These are phyloP conservation scores for Moesziomyces globuligerus DNA, from an alignment of 1,284 basidiomycete species.

Conservation along the genomic window DNA sequence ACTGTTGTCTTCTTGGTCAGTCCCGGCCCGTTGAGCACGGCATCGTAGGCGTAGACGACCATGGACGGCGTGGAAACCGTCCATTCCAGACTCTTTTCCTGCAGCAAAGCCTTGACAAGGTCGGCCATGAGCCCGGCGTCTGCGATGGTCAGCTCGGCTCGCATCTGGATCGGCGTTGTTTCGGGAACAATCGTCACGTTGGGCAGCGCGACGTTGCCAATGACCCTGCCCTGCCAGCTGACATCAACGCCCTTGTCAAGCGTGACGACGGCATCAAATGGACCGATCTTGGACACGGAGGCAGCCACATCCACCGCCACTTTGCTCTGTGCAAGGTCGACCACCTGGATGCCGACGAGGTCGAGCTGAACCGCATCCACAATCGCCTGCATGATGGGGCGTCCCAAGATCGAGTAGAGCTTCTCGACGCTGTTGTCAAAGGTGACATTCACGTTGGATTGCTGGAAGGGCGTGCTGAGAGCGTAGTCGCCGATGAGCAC, in stretches of 20 bases:
- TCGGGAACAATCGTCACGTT: conserved; percentile 70
- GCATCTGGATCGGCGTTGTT: conserved; percentile 73
- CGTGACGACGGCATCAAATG: conserved; percentile 77
- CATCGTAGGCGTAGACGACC: conserved; percentile 70
- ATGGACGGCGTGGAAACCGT: conserved; percentile 76
- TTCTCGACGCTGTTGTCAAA: conserved; percentile 75
- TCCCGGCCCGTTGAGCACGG: conserved; percentile 71
- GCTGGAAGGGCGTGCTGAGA: conserved; percentile 75
- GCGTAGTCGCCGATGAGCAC: conserved; percentile 76
- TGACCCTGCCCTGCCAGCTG: conserved; percentile 73
- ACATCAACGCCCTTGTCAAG: conserved; percentile 76
- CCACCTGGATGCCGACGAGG: conserved; percentile 35
- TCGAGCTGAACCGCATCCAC: conserved; percentile 73
- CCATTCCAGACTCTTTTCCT: conserved; percentile 78
- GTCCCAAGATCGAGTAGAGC: conserved; percentile 77
- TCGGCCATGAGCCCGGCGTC: conserved; percentile 74
- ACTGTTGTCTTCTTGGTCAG: conserved; percentile 75
- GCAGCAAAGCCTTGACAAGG: conserved; percentile 76
- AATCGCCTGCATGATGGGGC: conserved; percentile 80
- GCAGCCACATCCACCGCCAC: conserved; percentile 75
- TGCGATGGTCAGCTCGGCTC: conserved; percentile 74
- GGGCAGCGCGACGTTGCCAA: conserved; percentile 76
- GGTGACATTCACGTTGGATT: conserved; percentile 72
- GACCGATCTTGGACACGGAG: conserved; percentile 77
- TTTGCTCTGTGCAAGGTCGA: conserved; percentile 69